phyloP scores from a whole-genome alignment of 176 grass and related monocot genomes.

The Secale cereale region DNA sequence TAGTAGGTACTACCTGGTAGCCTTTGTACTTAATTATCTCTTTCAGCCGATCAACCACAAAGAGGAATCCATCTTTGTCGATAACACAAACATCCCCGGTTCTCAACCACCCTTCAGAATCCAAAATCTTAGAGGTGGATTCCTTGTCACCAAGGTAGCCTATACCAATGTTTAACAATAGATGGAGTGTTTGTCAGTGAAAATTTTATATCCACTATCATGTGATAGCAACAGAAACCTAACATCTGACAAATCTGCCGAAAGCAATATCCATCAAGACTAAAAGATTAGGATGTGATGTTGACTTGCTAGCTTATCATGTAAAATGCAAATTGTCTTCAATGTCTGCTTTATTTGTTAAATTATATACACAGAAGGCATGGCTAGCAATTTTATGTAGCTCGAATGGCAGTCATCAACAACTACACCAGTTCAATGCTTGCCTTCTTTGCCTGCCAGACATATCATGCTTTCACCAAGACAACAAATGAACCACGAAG shows the following conservation, averaged over 20 bases:
- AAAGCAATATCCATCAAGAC: conserved; percentile 11
- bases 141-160: conserved; percentile 49
- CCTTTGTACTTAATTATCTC: conserved; percentile 65
- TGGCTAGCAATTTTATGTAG: background rate
- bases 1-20: conserved; percentile 51
- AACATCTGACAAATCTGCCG: background rate
- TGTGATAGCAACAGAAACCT: background rate
- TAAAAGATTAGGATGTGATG: background rate
- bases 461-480: background rate
- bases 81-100: conserved; percentile 54
- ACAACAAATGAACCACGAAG: background rate
- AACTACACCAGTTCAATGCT: background rate
- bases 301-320: background rate
- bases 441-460: background rate
- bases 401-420: background rate
- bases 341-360: background rate
- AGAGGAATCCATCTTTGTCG: conserved; percentile 45
- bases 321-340: background rate
- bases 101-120: conserved; percentile 53
- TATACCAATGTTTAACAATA: background rate
- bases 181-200: background rate
- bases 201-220: background rate
- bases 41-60: conserved; percentile 42
- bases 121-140: conserved; percentile 32
- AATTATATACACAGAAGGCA: background rate